A percentile compares a stretch with the other conserved stretches of the same genome.
Conservation (phyloP, 139 green algal species). For the Spirogloea muscicola region DNA sequence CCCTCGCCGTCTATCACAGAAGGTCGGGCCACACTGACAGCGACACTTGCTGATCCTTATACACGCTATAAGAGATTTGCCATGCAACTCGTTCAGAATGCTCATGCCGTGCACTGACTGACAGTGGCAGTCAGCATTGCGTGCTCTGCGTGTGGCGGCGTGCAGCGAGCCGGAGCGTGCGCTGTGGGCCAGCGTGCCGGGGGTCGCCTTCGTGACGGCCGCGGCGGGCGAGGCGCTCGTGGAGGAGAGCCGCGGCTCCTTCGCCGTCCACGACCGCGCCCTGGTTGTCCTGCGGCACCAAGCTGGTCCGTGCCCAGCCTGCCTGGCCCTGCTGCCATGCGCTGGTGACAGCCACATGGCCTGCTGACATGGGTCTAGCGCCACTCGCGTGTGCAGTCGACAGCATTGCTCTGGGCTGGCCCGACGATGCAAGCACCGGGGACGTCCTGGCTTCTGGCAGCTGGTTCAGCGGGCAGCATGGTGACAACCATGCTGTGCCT, state of each 20-base stretch:
- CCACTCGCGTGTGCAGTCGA: neutral
- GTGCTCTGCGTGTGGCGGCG: neutral
- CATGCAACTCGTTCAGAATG: no score
- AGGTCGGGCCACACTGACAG: neutral
- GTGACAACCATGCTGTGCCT: no score
- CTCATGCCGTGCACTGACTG: no score
- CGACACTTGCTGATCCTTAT: no score
- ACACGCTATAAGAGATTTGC: no score
- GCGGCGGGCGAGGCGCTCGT: neutral
- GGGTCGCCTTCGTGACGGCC: conserved; percentile 11
- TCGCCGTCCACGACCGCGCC: conserved; percentile 20
- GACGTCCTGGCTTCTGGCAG: neutral
- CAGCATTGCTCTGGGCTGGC: neutral
- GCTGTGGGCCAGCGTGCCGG: conserved; percentile 10
- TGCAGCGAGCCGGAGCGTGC: conserved; percentile 15
- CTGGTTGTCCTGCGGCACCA: conserved; percentile 17
- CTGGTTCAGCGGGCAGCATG: no score
- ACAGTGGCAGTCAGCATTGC: no score
- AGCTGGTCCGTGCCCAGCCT: no score
- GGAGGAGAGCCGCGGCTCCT: conserved; percentile 18
- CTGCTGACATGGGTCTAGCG: neutral
- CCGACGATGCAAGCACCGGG: neutral
- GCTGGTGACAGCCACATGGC: neutral
- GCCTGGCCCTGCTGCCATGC: neutral
- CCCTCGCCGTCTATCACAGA: neutral